phyloP scores from a whole-genome alignment of 225 moss, liverwort and hornwort genomes.

The Neckera pumila region DNA sequence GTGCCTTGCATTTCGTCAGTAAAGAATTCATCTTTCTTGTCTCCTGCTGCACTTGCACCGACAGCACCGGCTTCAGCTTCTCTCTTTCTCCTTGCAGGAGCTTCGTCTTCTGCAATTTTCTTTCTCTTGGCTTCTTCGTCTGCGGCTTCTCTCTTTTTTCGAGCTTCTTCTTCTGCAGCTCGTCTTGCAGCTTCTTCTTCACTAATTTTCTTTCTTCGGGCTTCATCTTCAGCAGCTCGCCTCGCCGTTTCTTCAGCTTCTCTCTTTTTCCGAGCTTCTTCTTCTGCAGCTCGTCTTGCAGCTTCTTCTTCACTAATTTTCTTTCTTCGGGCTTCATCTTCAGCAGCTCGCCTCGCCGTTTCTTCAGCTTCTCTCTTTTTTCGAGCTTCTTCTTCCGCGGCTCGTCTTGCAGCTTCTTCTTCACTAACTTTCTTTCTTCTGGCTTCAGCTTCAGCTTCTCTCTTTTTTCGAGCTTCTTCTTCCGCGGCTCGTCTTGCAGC shows the following conservation, averaged over 20 bases:
- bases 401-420: background rate
- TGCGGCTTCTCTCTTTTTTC: background rate
- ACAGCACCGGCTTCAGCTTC: background rate
- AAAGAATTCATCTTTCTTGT: background rate
- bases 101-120: background rate
- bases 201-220: fast-evolving
- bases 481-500: background rate
- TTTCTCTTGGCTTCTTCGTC: background rate
- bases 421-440: background rate
- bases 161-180: background rate
- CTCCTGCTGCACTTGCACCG: background rate
- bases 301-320: slow-evolving; percentile 1
- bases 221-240: background rate
- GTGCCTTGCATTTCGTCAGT: background rate
- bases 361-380: background rate
- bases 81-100: background rate
- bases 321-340: background rate
- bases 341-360: background rate
- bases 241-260: background rate
- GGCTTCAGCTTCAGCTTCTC: background rate
- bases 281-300: background rate
- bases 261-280: no score
- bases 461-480: background rate
- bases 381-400: background rate
- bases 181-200: background rate